Base-by-base conservation (phyloP, 2,329 filamentous ascomycete species). In the Lachnellula occidentalis region DNA sequence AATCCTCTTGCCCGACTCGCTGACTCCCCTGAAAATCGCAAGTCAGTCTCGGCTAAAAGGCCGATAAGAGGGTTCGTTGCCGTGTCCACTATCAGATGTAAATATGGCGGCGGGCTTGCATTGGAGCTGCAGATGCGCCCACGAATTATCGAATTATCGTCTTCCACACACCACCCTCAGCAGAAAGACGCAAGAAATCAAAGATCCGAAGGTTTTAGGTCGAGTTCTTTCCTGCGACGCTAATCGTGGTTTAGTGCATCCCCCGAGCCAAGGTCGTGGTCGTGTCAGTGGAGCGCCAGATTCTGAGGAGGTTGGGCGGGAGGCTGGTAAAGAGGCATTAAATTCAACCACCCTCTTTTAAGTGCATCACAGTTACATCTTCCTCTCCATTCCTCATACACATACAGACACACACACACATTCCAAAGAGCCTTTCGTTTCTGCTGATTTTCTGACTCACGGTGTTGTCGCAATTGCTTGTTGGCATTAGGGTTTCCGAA, bases 271-370 rank as follows among this genome's bases (percentile, higher is more conserved):
- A 31, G 43, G 43, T 46, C 43, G 21, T 31, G 43, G 43, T 46
- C 43, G 21, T 31, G 43, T 34, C 43, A 46, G 19, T 45, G 43
- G 21, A 31, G 12, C 19, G 8, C 6, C 43, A 46, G 15, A 27
- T 27, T 46, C n/a, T 31, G 36, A 45, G 48, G 48, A 43, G 48
- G 48, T 45, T 51, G 39, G 47, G 34, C 34, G 34, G 48, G n/a
- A 17, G 27, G 19, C 39, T 34, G 48, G 37, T 31, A 43, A 15
- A 27, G 22, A 17, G 14, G 50, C 27, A 56, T 56, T 55, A 46
- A 24, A 17, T 14, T 55, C 53, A 58, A 61, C 53, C 57, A 57
- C 56, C 55, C n/a, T 48, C 52, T 51, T 63, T 62, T 58, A 57
- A 59, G 53, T 55, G 55, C 46, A 42, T 22, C 45, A 45, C 46